Evolutionary conservation across 257 asterid species (phyloP), one percentile per base, ranked within the genome.

Genomic region (Plectranthus barbatus): DNA sequence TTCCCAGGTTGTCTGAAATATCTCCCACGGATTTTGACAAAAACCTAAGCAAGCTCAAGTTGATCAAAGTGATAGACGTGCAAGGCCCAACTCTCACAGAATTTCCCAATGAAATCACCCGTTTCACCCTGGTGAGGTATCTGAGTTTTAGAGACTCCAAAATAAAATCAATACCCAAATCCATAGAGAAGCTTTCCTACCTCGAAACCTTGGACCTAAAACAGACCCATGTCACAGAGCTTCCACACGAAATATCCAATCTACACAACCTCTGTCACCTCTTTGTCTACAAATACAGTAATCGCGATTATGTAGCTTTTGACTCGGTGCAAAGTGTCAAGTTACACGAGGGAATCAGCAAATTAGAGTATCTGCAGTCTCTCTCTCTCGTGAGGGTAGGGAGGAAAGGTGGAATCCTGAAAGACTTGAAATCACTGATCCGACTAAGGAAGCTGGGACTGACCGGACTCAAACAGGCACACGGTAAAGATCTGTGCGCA

Each of bases 371-470:
- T 5, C 62, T 79, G 4, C 76, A 74, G 47, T 58, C 52, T 18
- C 14, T 79, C 66, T 67, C 74, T 46, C 74, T 76, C 40, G 60
- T 77, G 6, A 70, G 55, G 66, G 76, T 75, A 6, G 67, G 52
- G 26, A 3, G 7, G 13, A 60, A 65, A 4, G 70, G 67, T 1
- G 55, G 54, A 15, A 31, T 75, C 57, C 51, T 80, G 1, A 50
- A 24, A 60, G 67, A 64, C 0, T 20, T 83, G 49, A 31, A 46
- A 57, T 44, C 24, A 12, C 29, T 83, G 68, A 71, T 59, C 17
- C 72, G 66, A 23, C 77, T 83, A 8, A 63, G 74, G 55, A 77
- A 79, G 67, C 63, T 83, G 0, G 86, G 80, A 23, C 71, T 83
- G 5, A 47, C 47, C 0, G 70, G 72, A 33, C 69, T 83, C 46